Conservation (phyloP, 1,284 basidiomycete species). For the Schizophyllum commune region DNA sequence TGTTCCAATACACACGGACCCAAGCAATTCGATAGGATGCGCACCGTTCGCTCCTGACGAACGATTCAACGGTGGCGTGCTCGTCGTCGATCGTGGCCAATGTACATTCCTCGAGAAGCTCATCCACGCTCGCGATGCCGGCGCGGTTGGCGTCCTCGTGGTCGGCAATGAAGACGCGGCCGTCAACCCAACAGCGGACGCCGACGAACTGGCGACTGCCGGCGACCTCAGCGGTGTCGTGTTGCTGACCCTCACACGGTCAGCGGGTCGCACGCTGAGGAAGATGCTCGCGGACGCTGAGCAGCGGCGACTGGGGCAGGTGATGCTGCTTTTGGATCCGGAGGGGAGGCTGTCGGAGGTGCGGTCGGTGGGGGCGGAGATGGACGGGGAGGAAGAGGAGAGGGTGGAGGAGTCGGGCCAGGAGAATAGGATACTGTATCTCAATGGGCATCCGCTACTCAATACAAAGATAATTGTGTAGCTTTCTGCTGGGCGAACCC, state of each 20-base stretch:
- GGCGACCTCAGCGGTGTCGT: constrained; percentile 52
- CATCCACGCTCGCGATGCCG: constrained; percentile 50
- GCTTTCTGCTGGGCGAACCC: constrained; percentile 1
- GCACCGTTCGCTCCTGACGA: constrained; percentile 34
- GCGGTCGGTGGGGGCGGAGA: constrained; percentile 13
- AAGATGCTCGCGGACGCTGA: constrained; percentile 49
- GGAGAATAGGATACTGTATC: constrained; percentile 50
- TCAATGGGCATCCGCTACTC: constrained; percentile 68
- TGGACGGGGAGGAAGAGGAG: constrained; percentile 15
- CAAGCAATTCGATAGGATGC: constrained; percentile 53
- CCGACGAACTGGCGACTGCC: constrained; percentile 45
- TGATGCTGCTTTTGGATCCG: constrained; percentile 44
- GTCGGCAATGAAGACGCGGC: constrained; percentile 50
- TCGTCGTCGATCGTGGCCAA: constrained; percentile 59
- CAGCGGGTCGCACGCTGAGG: constrained; percentile 42
- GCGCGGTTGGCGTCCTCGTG: constrained; percentile 70
- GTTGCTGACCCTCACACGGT: constrained; percentile 49
- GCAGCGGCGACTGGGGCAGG: constrained; percentile 35
- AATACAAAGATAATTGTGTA: constrained; percentile 68
- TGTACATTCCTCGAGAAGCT: constrained; percentile 85
- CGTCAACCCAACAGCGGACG: constrained; percentile 63
- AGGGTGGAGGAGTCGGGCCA: constrained; percentile 13
- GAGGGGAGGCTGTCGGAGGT: constrained; percentile 24
- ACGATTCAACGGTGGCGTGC: constrained; percentile 37
- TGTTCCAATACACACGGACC: constrained; percentile 41